Evolutionary conservation across 2,329 filamentous ascomycete species (phyloP), one percentile per base, ranked within the genome.

Genomic region (Metarhizium robertsii): DNA sequence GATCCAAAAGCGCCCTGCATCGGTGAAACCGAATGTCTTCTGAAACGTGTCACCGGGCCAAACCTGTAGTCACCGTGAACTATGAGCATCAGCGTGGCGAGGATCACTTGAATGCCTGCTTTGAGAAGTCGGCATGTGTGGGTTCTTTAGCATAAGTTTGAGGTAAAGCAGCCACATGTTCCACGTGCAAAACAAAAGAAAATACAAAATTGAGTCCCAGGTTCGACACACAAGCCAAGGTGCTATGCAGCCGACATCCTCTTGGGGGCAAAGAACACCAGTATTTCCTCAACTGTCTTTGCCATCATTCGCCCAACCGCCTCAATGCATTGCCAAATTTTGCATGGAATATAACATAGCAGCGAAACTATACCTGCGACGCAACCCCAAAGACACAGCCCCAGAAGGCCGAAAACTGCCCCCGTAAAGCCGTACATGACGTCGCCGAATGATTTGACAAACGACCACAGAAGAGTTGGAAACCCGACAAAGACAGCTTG

Each of bases 261-360:
- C 11, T 45, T 45, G 14, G 42, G 42, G n/a, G 2, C n/a, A 14
- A 16, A 45, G n/a, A 2, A 45, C 2, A 45, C n/a, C 13, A 45
- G 7, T 7, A 45, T 49, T 60, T 75, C 73, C 46, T 71, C 61
- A 20, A 64, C 66, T 0, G 61, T 70, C 53, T 67, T 69, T 0
- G 57, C 59, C 2, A 70, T 34, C 2, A 66, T 69, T 1, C 58
- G 59, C 3, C 66, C 69, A 16, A 73, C 51, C 2, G 64, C 67
- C 42, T 57, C 52, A 16, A 71, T 2, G 1, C 71, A 68, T 32
- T 64, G 61, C 62, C 67, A 67, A 2, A 71, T 50, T 61, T 67
- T 65, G 11, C 52, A 58, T 2, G 71, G 72, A 2, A 73, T 58
- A 51, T 65, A 75, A n/a, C 59, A 55, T 4, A 69, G 52, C 6